These are phyloP conservation scores for Emericellopsis cladophorae DNA, from an alignment of 2,329 filamentous ascomycete genomes.

Conservation along the genomic window DNA sequence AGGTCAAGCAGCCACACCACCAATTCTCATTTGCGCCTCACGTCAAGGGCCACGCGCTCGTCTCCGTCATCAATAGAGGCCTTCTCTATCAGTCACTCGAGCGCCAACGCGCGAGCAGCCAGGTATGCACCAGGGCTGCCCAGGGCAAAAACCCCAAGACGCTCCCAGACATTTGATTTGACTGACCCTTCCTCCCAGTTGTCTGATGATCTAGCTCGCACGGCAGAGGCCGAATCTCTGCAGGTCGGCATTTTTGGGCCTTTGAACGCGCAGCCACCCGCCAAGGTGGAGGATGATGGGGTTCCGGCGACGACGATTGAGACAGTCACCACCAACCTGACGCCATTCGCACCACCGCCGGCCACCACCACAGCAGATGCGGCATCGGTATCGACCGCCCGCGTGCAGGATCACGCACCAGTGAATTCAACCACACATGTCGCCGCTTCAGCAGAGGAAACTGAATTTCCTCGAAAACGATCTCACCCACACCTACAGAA, in stretches of 20 bases:
- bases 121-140: conserved; percentile 25
- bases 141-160: neutral
- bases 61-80: conserved; percentile 50
- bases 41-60: conserved; percentile 51
- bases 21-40: conserved; percentile 52
- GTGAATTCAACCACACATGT: neutral
- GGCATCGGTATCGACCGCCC: neutral
- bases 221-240: conserved; percentile 31
- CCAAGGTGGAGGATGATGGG: conserved; percentile 25
- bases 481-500: conserved; percentile 30
- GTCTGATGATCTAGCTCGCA: conserved; percentile 25
- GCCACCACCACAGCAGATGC: neutral
- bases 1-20: conserved; percentile 47
- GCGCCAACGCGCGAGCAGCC: conserved; percentile 35
- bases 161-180: too few relatives aligned
- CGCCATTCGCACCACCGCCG: neutral
- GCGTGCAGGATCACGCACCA: neutral
- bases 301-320: conserved; percentile 14
- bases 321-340: too few relatives aligned
- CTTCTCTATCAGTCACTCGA: conserved; percentile 48
- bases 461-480: conserved; percentile 37
- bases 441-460: conserved; percentile 15
- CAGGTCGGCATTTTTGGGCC: conserved; percentile 46
- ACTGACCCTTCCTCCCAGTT: conserved; percentile 19
- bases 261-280: conserved; percentile 30